Base-by-base conservation (phyloP, 1,284 basidiomycete genomes). In the Microbotryomycetes sp. region DNA sequence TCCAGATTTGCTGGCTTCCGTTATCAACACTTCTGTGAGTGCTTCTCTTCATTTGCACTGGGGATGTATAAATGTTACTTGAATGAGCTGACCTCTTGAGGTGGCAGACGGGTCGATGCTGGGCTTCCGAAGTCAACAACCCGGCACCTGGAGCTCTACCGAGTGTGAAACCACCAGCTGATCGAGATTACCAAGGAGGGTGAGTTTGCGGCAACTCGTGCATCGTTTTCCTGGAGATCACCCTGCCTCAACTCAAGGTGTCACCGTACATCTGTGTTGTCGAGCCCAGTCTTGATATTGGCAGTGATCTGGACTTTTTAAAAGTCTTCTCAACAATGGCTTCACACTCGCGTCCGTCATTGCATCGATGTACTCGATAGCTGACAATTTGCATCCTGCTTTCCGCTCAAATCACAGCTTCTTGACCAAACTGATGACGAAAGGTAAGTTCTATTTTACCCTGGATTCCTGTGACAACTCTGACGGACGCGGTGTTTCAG, bases 51-150 rank as follows among this genome's bases (percentile, higher is more conserved):
- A 26, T 26, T n/a, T 22, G 12, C 50, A 25, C 19, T 16, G 23
- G 5, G 12, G 15, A 6, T 26, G 23, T 30, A 14, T 5, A 26
- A 25, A 12, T 16, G 25, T 9, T 42, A 19, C 36, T 42, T 19
- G 19, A 42, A 22, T 25, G 22, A 22, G 16, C 49, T 29, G n/a
- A 26, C 54, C n/a, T n/a, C n/a, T n/a, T n/a, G n/a, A n/a, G n/a
- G n/a, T 14, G 6, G 14, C 47, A 68, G 52, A 72, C 71, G 51
- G 78, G 78, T 15, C 70, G 72, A 48, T 92, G 89, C 74, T 93
- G 90, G 89, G 80, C 89, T 7, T 84, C 84, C 50, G 85, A 86
- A 22, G 83, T 87, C 55, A 94, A 94, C 78, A 93, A 93, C 72
- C 91, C 92, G 3, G 89, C 89, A 31, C 87, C 86, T 9, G 81